These are phyloP conservation scores for Mycosphaerella sp. DNA, from an alignment of 2,329 filamentous ascomycete genomes.

Conservation along the genomic window DNA sequence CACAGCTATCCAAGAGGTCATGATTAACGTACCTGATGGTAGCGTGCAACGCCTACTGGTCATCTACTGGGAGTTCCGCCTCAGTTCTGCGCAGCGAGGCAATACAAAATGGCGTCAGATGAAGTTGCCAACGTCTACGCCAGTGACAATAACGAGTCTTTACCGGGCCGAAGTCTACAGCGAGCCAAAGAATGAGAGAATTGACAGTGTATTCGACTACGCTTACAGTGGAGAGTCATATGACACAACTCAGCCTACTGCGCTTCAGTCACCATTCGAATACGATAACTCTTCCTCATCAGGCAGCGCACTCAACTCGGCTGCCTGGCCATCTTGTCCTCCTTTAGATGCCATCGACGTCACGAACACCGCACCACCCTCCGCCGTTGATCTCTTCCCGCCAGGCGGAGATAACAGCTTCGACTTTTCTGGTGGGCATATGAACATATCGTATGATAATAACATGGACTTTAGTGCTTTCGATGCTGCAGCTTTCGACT, in stretches of 20 bases:
- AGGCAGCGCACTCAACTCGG: conserved; percentile 27
- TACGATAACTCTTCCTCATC: conserved; percentile 26
- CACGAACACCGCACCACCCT: conserved; percentile 13
- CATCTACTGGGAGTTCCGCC: conserved; percentile 29
- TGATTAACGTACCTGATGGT: conserved; percentile 29
- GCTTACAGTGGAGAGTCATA: conserved; percentile 11
- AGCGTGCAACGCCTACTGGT: conserved; percentile 28
- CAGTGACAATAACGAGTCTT: not conserved
- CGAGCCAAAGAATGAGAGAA: conserved; percentile 16
- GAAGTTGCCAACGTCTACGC: conserved; percentile 16
- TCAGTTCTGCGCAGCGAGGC: conserved; percentile 21
- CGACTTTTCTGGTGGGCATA: conserved; percentile 38
- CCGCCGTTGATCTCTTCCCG: conserved; percentile 14
- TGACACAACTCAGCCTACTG: conserved; percentile 10
- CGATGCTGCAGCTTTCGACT: conserved; percentile 30
- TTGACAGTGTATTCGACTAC: conserved; percentile 25
- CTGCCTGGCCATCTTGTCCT: conserved; percentile 21
- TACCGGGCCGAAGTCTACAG: not conserved
- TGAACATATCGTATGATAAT: conserved; percentile 39
- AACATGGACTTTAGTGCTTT: conserved; percentile 24
- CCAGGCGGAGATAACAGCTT: conserved; percentile 33
- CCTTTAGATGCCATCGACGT: conserved; percentile 14
- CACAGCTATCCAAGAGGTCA: conserved; percentile 41
- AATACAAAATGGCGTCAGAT: conserved; percentile 29
- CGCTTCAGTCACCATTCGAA: conserved; percentile 31